Conservation (phyloP, 331 rosid species). For the Telfairia occidentalis region DNA sequence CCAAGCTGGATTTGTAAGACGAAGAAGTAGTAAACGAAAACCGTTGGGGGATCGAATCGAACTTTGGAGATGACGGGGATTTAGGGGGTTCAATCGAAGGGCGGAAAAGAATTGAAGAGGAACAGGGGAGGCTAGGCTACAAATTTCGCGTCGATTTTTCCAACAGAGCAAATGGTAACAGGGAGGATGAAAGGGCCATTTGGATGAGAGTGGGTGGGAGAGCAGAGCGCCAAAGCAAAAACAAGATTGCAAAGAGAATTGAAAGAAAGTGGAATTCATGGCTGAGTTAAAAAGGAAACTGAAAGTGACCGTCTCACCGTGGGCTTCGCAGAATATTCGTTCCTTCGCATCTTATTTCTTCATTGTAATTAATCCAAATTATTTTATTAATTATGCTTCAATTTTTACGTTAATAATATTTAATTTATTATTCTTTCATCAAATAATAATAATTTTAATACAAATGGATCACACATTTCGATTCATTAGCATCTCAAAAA, state of each 20-base stretch:
- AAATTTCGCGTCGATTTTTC: constrained; percentile 13
- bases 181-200: constrained; percentile 12
- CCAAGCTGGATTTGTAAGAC: too few species aligned
- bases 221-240: background rate
- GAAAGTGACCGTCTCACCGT: background rate
- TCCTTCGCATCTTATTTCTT: background rate
- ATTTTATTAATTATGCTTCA: background rate
- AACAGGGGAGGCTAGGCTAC: background rate
- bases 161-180: background rate
- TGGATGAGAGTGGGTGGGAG: background rate
- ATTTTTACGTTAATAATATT: background rate
- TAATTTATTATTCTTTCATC: too few species aligned
- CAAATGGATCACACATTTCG: too few species aligned
- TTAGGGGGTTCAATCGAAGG: background rate
- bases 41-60: background rate
- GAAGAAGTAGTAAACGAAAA: background rate
- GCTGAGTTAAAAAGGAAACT: background rate
- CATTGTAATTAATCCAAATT: background rate
- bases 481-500: too few species aligned
- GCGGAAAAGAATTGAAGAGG: constrained; percentile 9
- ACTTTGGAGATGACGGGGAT: background rate
- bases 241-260: background rate
- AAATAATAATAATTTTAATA: too few species aligned
- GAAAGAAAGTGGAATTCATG: constrained; percentile 5
- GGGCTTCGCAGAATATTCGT: background rate